A percentile compares a stretch with the other conserved stretches of the same genome.
These are phyloP conservation scores for Ganoderma sinense DNA, from an alignment of 1,284 basidiomycete genomes.

Conservation along the genomic window DNA sequence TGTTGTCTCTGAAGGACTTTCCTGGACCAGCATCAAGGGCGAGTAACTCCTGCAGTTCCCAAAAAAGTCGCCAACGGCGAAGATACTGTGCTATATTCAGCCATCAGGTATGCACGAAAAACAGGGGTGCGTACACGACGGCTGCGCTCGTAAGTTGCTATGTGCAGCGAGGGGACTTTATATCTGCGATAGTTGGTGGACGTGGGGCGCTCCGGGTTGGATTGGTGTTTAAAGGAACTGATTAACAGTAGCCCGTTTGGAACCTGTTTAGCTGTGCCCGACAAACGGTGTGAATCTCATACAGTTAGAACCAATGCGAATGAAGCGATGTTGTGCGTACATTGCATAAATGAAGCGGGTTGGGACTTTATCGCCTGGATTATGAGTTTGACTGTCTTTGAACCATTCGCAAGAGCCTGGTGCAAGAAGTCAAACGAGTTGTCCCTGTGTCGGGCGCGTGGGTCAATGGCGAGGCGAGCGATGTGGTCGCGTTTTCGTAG, in stretches of 20 bases:
- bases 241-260: conserved; percentile 28
- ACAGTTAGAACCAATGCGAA: neutral
- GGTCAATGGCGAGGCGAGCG: conserved; percentile 6
- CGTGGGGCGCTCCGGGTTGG: neutral
- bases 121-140: conserved; percentile 36
- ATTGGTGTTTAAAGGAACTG: neutral
- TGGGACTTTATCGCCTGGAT: conserved; percentile 51
- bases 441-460: neutral
- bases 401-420: conserved; percentile 30
- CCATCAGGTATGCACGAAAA: too few species aligned
- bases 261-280: conserved; percentile 16
- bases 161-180: conserved; percentile 51
- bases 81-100: conserved; percentile 44
- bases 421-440: conserved; percentile 48
- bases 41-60: conserved; percentile 39
- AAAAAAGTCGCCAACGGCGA: conserved; percentile 38
- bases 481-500: conserved; percentile 46
- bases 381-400: conserved; percentile 41
- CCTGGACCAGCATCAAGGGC: conserved; percentile 35
- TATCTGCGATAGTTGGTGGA: conserved; percentile 45
- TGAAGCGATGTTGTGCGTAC: conserved; percentile 26
- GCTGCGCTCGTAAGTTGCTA: conserved; percentile 50
- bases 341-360: conserved; percentile 50
- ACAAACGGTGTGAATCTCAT: neutral
- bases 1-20: conserved; percentile 20